Evolutionary conservation across 1,284 basidiomycete genomes (phyloP), one percentile per base, ranked within the genome.

Genomic region (Gymnopus androsaceus): DNA sequence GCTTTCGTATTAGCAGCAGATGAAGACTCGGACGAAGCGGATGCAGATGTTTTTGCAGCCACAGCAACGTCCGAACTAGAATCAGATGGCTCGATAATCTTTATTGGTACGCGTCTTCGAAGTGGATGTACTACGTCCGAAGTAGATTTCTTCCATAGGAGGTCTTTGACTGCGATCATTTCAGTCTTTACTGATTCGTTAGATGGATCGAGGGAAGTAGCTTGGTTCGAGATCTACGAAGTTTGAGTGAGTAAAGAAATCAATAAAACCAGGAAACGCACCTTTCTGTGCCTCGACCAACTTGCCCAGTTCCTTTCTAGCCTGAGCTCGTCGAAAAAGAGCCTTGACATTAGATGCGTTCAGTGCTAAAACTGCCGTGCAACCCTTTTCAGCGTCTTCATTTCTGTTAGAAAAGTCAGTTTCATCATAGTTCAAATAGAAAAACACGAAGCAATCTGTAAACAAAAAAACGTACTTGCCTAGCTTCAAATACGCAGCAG

Each of bases 391-490:
- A 15, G 88, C 87, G 68, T 92, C 90, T 65, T 85, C 80, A 59
- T 82, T 74, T 65, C 89, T 92, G 50, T 14, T 45, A 28, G 9
- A 9, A 37, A 56, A 6, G 41, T 23, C 6, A 42, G 38, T 31
- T 31, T 30, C 3, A 33, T 28, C 19, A 19, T 31, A 31, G 25
- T n/a, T n/a, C n/a, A n/a, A n/a, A n/a, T n/a, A n/a, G n/a, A n/a
- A n/a, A n/a, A n/a, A n/a, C n/a, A n/a, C n/a, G n/a, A n/a, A n/a
- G n/a, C n/a, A n/a, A n/a, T n/a, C n/a, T n/a, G n/a, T n/a, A n/a
- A n/a, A n/a, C n/a, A n/a, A n/a, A n/a, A n/a, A n/a, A 72, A 78
- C 89, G 75, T 77, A 92, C 90, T 92, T 92, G 81, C 83, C 83
- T 76, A 93, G 79, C 77, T 89, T 92, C 59, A 94, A 77, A 73